Evolutionary conservation across 306 rosid genomes (phyloP).

Genomic region (Trifolium fragiferum): DNA sequence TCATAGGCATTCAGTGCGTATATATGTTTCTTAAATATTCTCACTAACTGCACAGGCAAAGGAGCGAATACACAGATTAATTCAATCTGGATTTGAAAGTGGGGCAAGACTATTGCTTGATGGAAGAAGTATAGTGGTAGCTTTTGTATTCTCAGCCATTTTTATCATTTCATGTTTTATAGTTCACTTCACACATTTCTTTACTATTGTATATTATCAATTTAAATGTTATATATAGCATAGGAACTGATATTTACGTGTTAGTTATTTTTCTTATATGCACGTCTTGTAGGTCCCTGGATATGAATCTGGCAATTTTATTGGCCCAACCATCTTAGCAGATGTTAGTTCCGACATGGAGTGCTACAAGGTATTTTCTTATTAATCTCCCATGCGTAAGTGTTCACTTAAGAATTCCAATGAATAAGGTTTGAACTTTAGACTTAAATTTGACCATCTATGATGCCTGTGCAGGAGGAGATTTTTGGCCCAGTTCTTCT

Average conservation of each 20-base stretch:
- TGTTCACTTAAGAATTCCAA: background rate
- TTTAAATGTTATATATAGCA: background rate
- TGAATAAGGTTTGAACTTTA: conserved; percentile 30
- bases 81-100: conserved; percentile 85
- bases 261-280: conserved; percentile 6
- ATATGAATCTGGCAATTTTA: conserved; percentile 88
- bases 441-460: conserved; percentile 25
- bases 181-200: conserved; percentile 3
- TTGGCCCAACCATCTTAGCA: conserved; percentile 90
- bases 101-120: conserved; percentile 85
- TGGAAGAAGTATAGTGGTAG: conserved; percentile 87
- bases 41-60: conserved; percentile 62
- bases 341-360: conserved; percentile 69
- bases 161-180: conserved; percentile 7
- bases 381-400: background rate
- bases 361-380: conserved; percentile 74
- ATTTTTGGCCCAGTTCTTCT: conserved; percentile 97
- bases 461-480: conserved; percentile 70
- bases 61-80: conserved; percentile 77
- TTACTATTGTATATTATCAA: background rate
- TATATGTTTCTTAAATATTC: conserved; percentile 33
- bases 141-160: conserved; percentile 8
- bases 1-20: conserved; percentile 1
- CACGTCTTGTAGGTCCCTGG: conserved; percentile 71
- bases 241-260: background rate